These are phyloP conservation scores for Corynascus novoguineensis DNA, from an alignment of 495 filamentous ascomycete species.

Conservation along the genomic window DNA sequence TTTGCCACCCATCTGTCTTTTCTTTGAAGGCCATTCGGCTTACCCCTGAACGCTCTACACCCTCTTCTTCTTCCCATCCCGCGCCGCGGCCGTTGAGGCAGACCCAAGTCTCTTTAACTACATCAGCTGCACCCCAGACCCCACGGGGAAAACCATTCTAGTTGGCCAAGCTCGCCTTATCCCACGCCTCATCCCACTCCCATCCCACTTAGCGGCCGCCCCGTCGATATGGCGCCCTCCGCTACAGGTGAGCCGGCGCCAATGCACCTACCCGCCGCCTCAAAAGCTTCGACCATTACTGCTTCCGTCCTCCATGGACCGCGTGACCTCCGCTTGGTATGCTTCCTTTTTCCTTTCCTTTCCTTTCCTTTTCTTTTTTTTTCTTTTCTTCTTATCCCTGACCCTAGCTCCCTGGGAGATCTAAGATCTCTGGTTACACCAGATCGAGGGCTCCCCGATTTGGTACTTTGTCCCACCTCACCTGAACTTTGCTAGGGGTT, in stretches of 20 bases:
- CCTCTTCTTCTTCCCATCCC: conserved; percentile 15
- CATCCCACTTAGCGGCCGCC: conserved; percentile 31
- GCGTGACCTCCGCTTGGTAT: conserved; percentile 48
- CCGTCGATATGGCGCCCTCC: conserved; percentile 43
- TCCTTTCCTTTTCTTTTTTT: conserved; percentile 8
- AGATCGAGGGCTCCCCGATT: conserved; percentile 10
- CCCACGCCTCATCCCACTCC: conserved; percentile 19
- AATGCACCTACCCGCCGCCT: conserved; percentile 40
- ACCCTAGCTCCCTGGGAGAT: conserved; percentile 11
- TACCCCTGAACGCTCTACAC: not conserved
- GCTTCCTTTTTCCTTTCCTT: conserved; percentile 13
- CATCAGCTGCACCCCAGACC: conserved; percentile 18
- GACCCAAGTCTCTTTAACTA: conserved; percentile 15
- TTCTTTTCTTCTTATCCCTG: conserved; percentile 8
- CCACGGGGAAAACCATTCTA: conserved; percentile 23
- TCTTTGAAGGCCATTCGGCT: not conserved
- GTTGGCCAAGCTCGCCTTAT: conserved; percentile 25
- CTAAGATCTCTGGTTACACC: conserved; percentile 28
- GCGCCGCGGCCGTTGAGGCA: conserved; percentile 6
- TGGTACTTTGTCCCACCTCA: conserved; percentile 19
- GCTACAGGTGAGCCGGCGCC: conserved; percentile 38
- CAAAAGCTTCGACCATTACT: conserved; percentile 40
- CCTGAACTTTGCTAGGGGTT: conserved; percentile 14
- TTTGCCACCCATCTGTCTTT: conserved; percentile 9
- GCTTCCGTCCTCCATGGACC: conserved; percentile 50